Base-by-base conservation (phyloP, 1,284 basidiomycete genomes). In the Termitomyces sp. region DNA sequence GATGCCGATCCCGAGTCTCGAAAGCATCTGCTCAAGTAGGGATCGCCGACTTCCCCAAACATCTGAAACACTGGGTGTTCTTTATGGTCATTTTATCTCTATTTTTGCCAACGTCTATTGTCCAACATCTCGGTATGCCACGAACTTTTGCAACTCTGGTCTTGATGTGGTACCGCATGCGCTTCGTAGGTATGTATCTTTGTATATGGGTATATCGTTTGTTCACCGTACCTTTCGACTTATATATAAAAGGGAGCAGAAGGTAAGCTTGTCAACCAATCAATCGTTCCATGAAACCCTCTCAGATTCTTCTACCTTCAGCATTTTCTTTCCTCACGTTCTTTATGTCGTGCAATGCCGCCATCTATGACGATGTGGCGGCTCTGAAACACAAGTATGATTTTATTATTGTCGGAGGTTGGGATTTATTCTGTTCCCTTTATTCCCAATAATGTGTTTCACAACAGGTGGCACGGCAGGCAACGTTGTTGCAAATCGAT, bases 361-460 rank as follows among this genome's bases (percentile, higher is more conserved):
- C 47, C 33, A 52, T 56, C 26, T 24, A 52, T 41, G 41, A 53
- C 9, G 30, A 44, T 38, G 41, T 45, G 6, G 28, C 36, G 8
- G 45, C 46, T 50, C 10, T 56, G 4, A 41, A 52, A 19, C 28
- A 44, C 17, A 56, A 54, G 42, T 58, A 55, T 31, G 58, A 59
- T 41, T 59, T 59, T 39, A 54, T 59, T 7, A 52, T 59, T n/a
- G 39, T 59, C 41, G 58, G 58, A 21, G 58, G 58, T 59, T 41
- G 3, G 50, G 1, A 2, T 30, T 13, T 45, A 8, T 12, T 26
- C 26, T 15, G 10, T 9, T 12, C 33, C 17, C n/a, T 21, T 36
- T 5, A 3, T 19, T 38, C 3, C 19, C 8, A 21, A 28, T 44
- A 7, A 5, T 21, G 7, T 17, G 10, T 21, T 39, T 34, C n/a